A percentile compares a stretch with the other conserved stretches of the same genome.
Conservation (phyloP, 2,329 filamentous ascomycete species). For the Claviceps paspali region DNA sequence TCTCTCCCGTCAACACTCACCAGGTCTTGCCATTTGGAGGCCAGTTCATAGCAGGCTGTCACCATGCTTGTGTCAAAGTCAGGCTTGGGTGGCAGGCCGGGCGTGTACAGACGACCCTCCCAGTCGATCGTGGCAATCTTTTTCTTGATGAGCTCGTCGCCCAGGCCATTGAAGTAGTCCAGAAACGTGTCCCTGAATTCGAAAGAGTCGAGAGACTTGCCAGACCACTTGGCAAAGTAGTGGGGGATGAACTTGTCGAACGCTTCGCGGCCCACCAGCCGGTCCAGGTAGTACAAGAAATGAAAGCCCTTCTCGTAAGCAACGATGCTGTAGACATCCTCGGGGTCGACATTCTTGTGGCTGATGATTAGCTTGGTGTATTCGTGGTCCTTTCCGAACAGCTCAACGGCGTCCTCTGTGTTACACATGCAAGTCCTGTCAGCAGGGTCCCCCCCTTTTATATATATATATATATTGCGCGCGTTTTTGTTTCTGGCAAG, state of each 20-base stretch:
- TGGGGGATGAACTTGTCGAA: slow-evolving; percentile 94
- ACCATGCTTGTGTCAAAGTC: slow-evolving; percentile 80
- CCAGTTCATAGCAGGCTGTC: slow-evolving; percentile 69
- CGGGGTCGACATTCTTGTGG: slow-evolving; percentile 81
- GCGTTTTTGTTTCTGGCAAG: neutral
- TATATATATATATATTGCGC: too few relatives aligned
- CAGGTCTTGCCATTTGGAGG: slow-evolving; percentile 60
- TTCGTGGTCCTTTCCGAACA: slow-evolving; percentile 70
- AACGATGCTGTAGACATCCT: slow-evolving; percentile 84
- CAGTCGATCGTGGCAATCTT: slow-evolving; percentile 68
- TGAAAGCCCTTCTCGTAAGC: slow-evolving; percentile 96
- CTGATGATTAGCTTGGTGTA: slow-evolving; percentile 85
- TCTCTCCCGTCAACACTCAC: slow-evolving; percentile 15
- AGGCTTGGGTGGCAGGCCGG: slow-evolving; percentile 80
- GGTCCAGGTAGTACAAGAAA: slow-evolving; percentile 83
- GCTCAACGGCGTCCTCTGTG: slow-evolving; percentile 61
- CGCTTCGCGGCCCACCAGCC: slow-evolving; percentile 65
- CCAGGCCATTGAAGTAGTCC: slow-evolving; percentile 58
- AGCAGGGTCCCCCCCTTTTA: neutral
- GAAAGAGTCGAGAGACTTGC: slow-evolving; percentile 80
- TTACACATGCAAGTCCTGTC: neutral
- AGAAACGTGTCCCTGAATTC: slow-evolving; percentile 85
- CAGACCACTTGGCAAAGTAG: slow-evolving; percentile 76
- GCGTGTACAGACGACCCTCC: slow-evolving; percentile 78
- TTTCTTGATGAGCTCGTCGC: slow-evolving; percentile 46